Conservation (phyloP, 495 filamentous ascomycete genomes). For the Venustampulla echinocandica region DNA sequence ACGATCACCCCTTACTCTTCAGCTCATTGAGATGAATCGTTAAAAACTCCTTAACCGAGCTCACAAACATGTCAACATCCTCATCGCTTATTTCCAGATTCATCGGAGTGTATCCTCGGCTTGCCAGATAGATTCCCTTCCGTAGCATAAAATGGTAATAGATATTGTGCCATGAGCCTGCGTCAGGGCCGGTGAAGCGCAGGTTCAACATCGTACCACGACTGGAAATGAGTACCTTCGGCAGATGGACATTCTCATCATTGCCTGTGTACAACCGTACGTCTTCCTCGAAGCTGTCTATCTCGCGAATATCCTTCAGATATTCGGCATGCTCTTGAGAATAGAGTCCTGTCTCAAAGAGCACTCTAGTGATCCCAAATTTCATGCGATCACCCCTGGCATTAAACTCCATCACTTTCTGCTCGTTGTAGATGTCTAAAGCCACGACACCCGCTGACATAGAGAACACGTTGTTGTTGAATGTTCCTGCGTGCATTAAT, state of each 20-base stretch:
- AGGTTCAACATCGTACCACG: background rate
- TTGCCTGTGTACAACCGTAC: background rate
- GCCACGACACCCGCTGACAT: constrained; percentile 47
- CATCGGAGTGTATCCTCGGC: background rate
- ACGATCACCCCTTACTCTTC: background rate
- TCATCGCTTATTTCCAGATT: background rate
- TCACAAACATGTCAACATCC: background rate
- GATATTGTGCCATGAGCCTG: background rate
- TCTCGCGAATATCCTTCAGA: background rate
- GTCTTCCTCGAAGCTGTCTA: background rate
- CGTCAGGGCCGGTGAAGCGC: background rate
- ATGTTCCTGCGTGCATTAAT: constrained; percentile 52
- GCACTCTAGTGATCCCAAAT: background rate
- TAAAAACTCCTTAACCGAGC: background rate
- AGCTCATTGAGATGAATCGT: background rate
- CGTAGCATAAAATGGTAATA: background rate
- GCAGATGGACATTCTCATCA: background rate
- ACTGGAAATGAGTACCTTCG: background rate
- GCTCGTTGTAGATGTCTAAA: constrained; percentile 35
- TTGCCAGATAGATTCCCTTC: background rate
- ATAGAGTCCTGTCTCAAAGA: background rate
- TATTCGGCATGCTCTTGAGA: background rate
- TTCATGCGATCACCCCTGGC: constrained; percentile 25
- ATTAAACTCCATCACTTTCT: constrained; percentile 31
- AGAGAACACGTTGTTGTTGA: constrained; percentile 57